Evolutionary conservation across 1,284 basidiomycete species (phyloP).

Genomic region (Sanguinoderma infundibulare): DNA sequence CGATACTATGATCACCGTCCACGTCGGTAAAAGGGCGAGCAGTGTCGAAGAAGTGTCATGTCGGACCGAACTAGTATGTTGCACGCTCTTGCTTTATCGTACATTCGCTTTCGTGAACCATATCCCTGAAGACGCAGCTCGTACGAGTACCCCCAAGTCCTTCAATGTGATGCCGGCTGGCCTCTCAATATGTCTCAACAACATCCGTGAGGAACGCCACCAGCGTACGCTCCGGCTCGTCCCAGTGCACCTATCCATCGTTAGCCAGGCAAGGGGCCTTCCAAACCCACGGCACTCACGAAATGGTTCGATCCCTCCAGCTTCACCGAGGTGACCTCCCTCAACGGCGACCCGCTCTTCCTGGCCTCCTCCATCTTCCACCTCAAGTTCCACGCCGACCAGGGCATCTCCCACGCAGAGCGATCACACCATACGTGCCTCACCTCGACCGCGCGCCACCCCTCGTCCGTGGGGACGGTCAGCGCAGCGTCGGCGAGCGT

Average conservation of each 20-base stretch:
- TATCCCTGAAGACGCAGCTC: neutral
- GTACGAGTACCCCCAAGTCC: neutral
- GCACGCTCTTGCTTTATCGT: no score
- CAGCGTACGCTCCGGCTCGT: slow-evolving; percentile 25
- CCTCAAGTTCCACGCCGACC: slow-evolving; percentile 6
- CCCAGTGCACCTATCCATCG: slow-evolving; percentile 28
- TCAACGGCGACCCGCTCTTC: neutral
- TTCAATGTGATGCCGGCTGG: neutral
- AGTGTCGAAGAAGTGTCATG: slow-evolving; percentile 68
- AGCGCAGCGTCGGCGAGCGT: slow-evolving; percentile 16
- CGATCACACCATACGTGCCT: slow-evolving; percentile 15
- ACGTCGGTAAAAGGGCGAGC: slow-evolving; percentile 64
- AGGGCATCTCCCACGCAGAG: slow-evolving; percentile 22
- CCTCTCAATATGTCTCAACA: neutral
- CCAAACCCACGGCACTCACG: slow-evolving; percentile 11
- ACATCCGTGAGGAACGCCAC: slow-evolving; percentile 7
- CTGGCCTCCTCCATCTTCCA: slow-evolving; percentile 1
- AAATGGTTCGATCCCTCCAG: slow-evolving; percentile 26
- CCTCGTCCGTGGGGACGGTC: neutral
- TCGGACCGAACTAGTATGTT: no score
- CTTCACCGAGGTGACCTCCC: slow-evolving; percentile 9
- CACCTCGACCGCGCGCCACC: slow-evolving; percentile 10
- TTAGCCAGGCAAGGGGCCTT: no score
- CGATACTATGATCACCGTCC: no score
- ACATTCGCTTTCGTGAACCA: neutral